These are phyloP conservation scores for Ephemerocybe angulata DNA, from an alignment of 768 basidiomycete genomes.

Conservation along the genomic window DNA sequence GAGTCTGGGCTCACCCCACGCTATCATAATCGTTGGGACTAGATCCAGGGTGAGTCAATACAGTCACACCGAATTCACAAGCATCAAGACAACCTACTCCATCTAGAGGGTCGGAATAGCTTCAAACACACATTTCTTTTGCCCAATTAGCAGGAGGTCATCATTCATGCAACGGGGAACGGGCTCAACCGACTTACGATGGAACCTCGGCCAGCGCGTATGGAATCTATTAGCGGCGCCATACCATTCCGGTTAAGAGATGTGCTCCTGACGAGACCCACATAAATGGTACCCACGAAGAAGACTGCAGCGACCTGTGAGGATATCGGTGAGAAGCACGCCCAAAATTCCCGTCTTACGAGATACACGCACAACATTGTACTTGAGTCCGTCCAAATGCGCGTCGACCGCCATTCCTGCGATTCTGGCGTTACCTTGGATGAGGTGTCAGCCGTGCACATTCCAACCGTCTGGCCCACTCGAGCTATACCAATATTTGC, in stretches of 20 bases:
- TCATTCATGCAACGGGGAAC: neutral
- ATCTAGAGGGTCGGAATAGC: constrained; percentile 27
- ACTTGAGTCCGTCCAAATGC: constrained; percentile 28
- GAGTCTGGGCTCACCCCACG: constrained; percentile 25
- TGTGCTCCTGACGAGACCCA: neutral
- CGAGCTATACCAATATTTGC: constrained; percentile 28
- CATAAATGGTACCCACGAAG: constrained; percentile 22
- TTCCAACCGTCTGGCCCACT: too few species aligned
- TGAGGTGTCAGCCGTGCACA: neutral
- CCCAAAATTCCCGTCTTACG: neutral
- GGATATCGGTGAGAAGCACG: neutral
- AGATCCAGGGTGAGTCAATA: neutral
- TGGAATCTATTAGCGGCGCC: constrained; percentile 19
- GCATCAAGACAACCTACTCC: constrained; percentile 22
- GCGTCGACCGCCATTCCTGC: constrained; percentile 31
- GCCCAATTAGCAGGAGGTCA: neutral
- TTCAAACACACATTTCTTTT: constrained; percentile 31
- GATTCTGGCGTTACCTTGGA: constrained; percentile 28
- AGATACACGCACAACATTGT: constrained; percentile 30
- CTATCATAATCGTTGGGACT: constrained; percentile 33
- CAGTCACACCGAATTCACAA: neutral
- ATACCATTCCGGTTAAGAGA: neutral
- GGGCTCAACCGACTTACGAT: constrained; percentile 19
- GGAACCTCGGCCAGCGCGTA: constrained; percentile 34
- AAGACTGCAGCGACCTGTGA: constrained; percentile 32